Conservation (phyloP, 257 asterid genomes). For the Solanum medicagineum region DNA sequence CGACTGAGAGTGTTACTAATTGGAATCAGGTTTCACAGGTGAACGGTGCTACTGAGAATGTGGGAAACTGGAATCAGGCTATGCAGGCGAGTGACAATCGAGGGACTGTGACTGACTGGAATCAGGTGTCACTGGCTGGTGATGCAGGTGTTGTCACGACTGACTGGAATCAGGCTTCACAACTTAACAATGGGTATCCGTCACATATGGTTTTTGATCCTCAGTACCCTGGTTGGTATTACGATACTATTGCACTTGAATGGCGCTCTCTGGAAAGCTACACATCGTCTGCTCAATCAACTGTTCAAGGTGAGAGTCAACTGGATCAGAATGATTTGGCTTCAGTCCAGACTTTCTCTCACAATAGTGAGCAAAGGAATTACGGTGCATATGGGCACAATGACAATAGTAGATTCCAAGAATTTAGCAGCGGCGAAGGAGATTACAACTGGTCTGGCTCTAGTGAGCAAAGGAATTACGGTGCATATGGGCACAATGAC, state of each 20-base stretch:
- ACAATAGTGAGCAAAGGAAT: constrained; percentile 14
- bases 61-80: neutral
- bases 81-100: neutral
- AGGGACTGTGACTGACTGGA: neutral
- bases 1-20: constrained; percentile 26
- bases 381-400: constrained; percentile 17
- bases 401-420: constrained; percentile 21
- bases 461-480: constrained; percentile 13
- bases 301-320: constrained; percentile 33
- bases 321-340: constrained; percentile 27
- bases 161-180: constrained; percentile 45
- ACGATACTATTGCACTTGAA: constrained; percentile 57
- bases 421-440: constrained; percentile 27
- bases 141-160: constrained; percentile 19
- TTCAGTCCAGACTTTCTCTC: constrained; percentile 23
- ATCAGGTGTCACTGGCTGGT: constrained; percentile 8
- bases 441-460: constrained; percentile 35
- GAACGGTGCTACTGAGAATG: neutral
- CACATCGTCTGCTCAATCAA: constrained; percentile 29
- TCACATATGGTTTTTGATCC: constrained; percentile 86
- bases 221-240: constrained; percentile 95
- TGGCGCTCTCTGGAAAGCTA: constrained; percentile 67
- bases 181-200: constrained; percentile 55
- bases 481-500: constrained; percentile 18
- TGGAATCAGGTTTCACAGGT: constrained; percentile 39